phyloP scores from a whole-genome alignment of 352 stramenopile genomes.

The Aphanomyces invadans region DNA sequence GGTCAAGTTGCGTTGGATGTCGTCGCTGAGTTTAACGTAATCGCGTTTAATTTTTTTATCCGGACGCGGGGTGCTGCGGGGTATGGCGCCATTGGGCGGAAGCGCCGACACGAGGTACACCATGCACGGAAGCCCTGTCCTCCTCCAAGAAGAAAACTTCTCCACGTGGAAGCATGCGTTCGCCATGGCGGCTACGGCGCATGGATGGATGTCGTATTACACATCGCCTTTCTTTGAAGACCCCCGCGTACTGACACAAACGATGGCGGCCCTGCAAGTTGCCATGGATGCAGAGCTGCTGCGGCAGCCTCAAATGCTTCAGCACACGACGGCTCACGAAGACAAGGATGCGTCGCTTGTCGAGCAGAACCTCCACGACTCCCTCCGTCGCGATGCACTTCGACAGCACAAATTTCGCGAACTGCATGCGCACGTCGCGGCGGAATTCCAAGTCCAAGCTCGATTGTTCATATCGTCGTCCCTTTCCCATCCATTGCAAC shows the following conservation, averaged over 20 bases:
- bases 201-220: constrained; percentile 12
- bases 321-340: background rate
- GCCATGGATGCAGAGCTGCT: background rate
- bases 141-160: background rate
- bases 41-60: background rate
- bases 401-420: background rate
- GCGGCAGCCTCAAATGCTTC: background rate
- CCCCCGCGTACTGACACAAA: background rate
- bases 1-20: too few species aligned
- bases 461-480: background rate
- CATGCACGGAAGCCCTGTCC: background rate
- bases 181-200: background rate
- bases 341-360: background rate
- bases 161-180: constrained; percentile 15
- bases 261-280: background rate
- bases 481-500: background rate
- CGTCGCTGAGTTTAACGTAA: too few species aligned
- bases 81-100: constrained; percentile 1
- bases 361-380: background rate
- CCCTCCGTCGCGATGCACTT: background rate
- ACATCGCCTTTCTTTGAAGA: constrained; percentile 13
- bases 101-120: background rate
- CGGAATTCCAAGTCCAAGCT: background rate
- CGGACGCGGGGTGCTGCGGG: background rate
- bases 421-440: background rate